Evolutionary conservation across 2,329 filamentous ascomycete genomes (phyloP).

Genomic region (Arthrobotrys sphaeroides): DNA sequence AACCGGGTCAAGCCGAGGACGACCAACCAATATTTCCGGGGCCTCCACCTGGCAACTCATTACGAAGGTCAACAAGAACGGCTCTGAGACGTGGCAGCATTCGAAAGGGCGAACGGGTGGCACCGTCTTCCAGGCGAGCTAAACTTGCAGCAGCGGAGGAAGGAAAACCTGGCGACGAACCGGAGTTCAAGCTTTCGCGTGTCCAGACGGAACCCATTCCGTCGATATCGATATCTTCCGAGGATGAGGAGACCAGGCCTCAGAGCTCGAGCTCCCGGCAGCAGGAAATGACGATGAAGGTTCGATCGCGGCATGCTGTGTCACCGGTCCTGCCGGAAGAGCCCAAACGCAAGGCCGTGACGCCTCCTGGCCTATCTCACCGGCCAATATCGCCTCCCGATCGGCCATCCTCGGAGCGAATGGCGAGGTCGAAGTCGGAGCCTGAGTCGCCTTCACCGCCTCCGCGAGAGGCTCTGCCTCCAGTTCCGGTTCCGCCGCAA

Average conservation of each 20-base stretch:
- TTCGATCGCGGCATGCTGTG: background rate
- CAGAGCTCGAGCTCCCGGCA: conserved; percentile 13
- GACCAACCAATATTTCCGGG: conserved; percentile 88
- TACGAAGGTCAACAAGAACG: conserved; percentile 89
- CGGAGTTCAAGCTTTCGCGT: conserved; percentile 67
- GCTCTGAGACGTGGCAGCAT: conserved; percentile 90
- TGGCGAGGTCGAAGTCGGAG: conserved; percentile 41
- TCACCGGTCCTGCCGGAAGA: conserved; percentile 18
- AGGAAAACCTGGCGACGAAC: conserved; percentile 59
- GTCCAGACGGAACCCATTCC: conserved; percentile 76
- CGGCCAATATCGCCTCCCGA: conserved; percentile 45
- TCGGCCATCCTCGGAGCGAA: conserved; percentile 20
- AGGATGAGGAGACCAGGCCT: conserved; percentile 21
- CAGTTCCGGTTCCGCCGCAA: background rate
- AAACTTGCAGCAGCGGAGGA: conserved; percentile 61
- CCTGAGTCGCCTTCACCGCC: conserved; percentile 27
- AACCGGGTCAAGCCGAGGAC: conserved; percentile 63
- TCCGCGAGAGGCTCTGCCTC: conserved; percentile 6
- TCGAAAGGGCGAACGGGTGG: conserved; percentile 77
- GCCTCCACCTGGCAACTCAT: conserved; percentile 75
- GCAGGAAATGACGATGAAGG: conserved; percentile 1
- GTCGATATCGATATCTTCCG: conserved; percentile 55
- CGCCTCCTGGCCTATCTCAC: conserved; percentile 21
- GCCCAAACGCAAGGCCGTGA: conserved; percentile 5
- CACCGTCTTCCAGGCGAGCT: conserved; percentile 68